A percentile compares a stretch with the other conserved stretches of the same genome.
These are phyloP conservation scores for Serendipita sp. DNA, from an alignment of 768 basidiomycete genomes.

Conservation along the genomic window DNA sequence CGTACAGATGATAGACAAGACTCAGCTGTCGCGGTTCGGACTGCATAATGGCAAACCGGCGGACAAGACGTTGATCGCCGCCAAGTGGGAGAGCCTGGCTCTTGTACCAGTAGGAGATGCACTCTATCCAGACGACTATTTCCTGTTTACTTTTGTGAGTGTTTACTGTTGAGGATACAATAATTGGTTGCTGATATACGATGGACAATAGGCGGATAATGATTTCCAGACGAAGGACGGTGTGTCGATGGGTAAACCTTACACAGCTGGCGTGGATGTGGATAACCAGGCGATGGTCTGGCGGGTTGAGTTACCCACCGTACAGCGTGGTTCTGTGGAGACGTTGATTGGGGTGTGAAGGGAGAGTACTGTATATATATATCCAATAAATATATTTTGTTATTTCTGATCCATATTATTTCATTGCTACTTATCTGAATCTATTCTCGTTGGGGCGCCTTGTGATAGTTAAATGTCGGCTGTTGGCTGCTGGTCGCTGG, in stretches of 20 bases:
- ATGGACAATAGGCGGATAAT: slow-evolving; percentile 33
- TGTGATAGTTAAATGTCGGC: no score
- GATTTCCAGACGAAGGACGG: slow-evolving; percentile 46
- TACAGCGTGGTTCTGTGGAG: slow-evolving; percentile 9
- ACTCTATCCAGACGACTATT: slow-evolving; percentile 44
- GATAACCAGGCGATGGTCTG: slow-evolving; percentile 50
- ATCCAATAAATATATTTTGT: no score
- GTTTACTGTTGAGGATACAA: background rate
- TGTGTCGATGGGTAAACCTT: slow-evolving; percentile 31
- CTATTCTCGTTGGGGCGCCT: no score
- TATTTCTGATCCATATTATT: no score
- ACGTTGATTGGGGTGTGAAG: slow-evolving; percentile 10
- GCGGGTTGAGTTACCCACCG: slow-evolving; percentile 35
- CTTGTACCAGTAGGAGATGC: slow-evolving; percentile 38
- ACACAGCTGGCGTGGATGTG: slow-evolving; percentile 35
- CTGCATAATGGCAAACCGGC: slow-evolving; percentile 44
- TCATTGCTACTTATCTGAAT: no score
- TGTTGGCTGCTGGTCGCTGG: no score
- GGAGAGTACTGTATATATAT: no score
- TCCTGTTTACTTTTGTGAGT: slow-evolving; percentile 46
- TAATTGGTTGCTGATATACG: background rate
- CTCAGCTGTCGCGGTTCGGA: slow-evolving; percentile 43
- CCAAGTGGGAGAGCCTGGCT: slow-evolving; percentile 54
- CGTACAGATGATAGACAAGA: slow-evolving; percentile 36
- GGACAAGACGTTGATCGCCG: slow-evolving; percentile 39